A percentile compares a stretch with the other conserved stretches of the same genome.
Evolutionary conservation across 1,139 yeast species (phyloP).

Genomic region (Kodamaea sp.): DNA sequence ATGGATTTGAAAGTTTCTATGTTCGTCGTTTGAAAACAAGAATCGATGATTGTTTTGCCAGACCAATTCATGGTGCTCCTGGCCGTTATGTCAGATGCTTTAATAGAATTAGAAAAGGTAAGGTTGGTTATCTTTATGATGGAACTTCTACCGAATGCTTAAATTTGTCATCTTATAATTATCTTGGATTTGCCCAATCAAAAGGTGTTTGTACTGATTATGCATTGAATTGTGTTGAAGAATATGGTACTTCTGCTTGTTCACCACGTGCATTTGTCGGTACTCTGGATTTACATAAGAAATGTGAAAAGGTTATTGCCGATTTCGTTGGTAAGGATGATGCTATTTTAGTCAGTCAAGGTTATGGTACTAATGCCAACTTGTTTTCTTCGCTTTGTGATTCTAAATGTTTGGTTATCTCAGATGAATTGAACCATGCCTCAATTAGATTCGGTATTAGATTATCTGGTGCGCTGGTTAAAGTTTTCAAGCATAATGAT

Average conservation of each 20-base stretch:
- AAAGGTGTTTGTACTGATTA: conserved; percentile 86
- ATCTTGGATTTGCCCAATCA: conserved; percentile 95
- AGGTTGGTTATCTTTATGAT: conserved; percentile 61
- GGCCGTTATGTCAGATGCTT: conserved; percentile 84
- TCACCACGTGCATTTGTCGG: conserved; percentile 78
- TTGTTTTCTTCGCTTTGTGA: conserved; percentile 81
- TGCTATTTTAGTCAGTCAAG: conserved; percentile 83
- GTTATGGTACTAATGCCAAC: conserved; percentile 95
- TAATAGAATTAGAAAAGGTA: conserved; percentile 66
- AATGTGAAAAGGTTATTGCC: conserved; percentile 77
- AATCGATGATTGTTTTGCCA: conserved; percentile 90
- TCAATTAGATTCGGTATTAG: conserved; percentile 94
- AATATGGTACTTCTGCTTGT: conserved; percentile 74
- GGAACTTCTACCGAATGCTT: conserved; percentile 77
- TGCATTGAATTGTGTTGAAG: conserved; percentile 58
- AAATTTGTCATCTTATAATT: conserved; percentile 87
- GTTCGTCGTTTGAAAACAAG: conserved; percentile 87
- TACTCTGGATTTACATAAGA: conserved; percentile 67
- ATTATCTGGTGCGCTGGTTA: conserved; percentile 88
- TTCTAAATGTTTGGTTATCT: conserved; percentile 81
- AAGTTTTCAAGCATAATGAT: conserved; percentile 89
- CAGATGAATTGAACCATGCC: conserved; percentile 94
- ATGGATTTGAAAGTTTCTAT: conserved; percentile 90
- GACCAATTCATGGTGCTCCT: conserved; percentile 96
- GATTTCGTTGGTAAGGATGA: conserved; percentile 89